Evolutionary conservation across 768 basidiomycete genomes (phyloP).

Genomic region (Lactifluus pinguis): DNA sequence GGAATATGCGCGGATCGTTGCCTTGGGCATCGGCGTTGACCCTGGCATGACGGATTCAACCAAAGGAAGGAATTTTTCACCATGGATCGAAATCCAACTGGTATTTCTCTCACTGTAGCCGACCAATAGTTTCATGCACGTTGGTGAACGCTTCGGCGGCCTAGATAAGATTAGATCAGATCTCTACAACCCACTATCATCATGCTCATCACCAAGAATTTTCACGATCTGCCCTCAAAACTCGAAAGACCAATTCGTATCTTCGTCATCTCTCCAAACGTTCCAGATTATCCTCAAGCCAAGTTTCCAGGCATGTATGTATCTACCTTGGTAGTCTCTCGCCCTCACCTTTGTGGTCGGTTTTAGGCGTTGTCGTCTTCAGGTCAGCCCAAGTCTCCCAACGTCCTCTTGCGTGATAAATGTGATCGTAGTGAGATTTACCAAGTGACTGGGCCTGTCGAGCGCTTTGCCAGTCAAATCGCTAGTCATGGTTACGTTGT

Average conservation of each 20-base stretch:
- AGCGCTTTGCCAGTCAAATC: conserved; percentile 81
- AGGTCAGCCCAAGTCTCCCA: conserved; percentile 38
- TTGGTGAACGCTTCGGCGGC: conserved; percentile 14
- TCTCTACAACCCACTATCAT: background rate
- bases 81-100: too few species aligned
- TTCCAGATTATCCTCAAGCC: conserved; percentile 80
- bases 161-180: conserved; percentile 5
- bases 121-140: conserved; percentile 16
- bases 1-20: conserved; percentile 45
- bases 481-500: conserved; percentile 81
- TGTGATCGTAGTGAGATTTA: conserved; percentile 70
- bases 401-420: background rate
- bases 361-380: conserved; percentile 72
- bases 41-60: conserved; percentile 11
- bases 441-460: conserved; percentile 95
- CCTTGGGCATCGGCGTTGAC: conserved; percentile 18
- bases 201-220: conserved; percentile 80
- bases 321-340: background rate
- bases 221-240: conserved; percentile 66
- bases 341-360: background rate
- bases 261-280: conserved; percentile 69
- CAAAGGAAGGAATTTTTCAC: background rate
- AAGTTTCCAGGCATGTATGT: conserved; percentile 67
- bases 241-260: conserved; percentile 68
- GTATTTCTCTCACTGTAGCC: background rate